Base-by-base conservation (phyloP, 1,139 yeast genomes). In the Candida neerlandica region DNA sequence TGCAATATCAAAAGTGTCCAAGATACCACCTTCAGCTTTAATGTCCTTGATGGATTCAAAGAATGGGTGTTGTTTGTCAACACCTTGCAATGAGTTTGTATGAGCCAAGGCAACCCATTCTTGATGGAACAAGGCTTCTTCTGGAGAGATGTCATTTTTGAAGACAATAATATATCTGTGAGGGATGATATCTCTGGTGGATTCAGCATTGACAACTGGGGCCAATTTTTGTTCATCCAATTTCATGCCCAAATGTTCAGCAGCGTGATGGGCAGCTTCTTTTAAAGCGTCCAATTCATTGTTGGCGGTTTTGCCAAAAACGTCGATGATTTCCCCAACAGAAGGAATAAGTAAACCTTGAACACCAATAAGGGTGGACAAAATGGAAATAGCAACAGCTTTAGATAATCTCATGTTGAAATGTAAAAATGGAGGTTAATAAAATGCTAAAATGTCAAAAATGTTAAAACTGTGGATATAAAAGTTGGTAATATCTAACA, bases 81-180 rank as follows among this genome's bases (percentile, higher is more conserved):
- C 46, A 18, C 44, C 54, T n/a, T 63, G 59, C 57, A 74, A 60
- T 50, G 70, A 55, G 57, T 69, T 69, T 41, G 67, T 64, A 65
- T 84, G 85, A 41, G 54, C 49, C 18, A 50, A 45, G 45, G 77
- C 71, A 57, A 87, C 82, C 84, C 87, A 78, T 59, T 79, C 78
- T 62, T 78, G 79, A 72, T 90, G 96, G 73, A 80, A 77, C 30
- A 75, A 73, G 32, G 81, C 71, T 51, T 79, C 79, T 37, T 80
- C 80, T 21, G 73, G 66, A 29, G 77, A 62, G 43, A 83, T 73
- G 47, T 75, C 81, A 46, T 82, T 80, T 75, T 89, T 89, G 72
- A 89, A 82, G 44, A 89, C 90, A 41, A 73, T 88, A 55, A 89
- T 89, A 73, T 89, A 91, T 64, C 87, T 84, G 74, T 88, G 82